Percentiles rank a stretch among this genome's conserved stretches.
Evolutionary conservation across 1,139 yeast genomes (phyloP).

Genomic region (Taphrina betulina): DNA sequence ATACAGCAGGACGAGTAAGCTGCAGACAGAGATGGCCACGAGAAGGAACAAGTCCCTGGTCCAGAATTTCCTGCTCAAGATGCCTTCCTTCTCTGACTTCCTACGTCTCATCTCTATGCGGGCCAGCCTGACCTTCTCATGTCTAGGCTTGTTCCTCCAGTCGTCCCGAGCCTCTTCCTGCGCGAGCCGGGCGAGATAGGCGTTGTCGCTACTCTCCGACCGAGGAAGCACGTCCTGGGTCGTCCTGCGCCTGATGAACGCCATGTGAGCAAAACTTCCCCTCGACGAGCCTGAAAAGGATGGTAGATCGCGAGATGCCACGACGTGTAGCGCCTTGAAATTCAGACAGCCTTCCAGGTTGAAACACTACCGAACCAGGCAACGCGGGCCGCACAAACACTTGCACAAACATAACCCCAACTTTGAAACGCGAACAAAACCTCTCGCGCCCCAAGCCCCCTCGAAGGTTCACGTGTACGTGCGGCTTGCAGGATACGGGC

Average conservation of each 20-base stretch:
- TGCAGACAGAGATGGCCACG: neutral
- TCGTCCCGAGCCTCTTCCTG: conserved; percentile 12
- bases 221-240: conserved; percentile 1
- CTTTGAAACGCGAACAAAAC: too few relatives aligned
- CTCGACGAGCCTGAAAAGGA: too few relatives aligned
- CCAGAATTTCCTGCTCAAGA: neutral
- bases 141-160: conserved; percentile 17
- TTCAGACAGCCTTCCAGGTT: too few relatives aligned
- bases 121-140: conserved; percentile 19
- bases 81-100: neutral
- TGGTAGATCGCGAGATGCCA: too few relatives aligned
- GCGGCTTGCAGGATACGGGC: too few relatives aligned
- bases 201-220: conserved; percentile 1
- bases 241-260: conserved; percentile 1
- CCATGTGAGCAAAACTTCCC: too few relatives aligned
- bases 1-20: conserved; percentile 3
- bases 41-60: conserved; percentile 1
- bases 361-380: too few relatives aligned
- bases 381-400: too few relatives aligned
- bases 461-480: too few relatives aligned
- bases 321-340: too few relatives aligned
- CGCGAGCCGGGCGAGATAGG: conserved; percentile 20
- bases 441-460: too few relatives aligned
- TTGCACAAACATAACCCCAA: too few relatives aligned
- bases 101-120: conserved; percentile 14